Evolutionary conservation across 2,329 filamentous ascomycete genomes (phyloP), one percentile per base, ranked within the genome.

Genomic region (Raffaelea deltoideospora): DNA sequence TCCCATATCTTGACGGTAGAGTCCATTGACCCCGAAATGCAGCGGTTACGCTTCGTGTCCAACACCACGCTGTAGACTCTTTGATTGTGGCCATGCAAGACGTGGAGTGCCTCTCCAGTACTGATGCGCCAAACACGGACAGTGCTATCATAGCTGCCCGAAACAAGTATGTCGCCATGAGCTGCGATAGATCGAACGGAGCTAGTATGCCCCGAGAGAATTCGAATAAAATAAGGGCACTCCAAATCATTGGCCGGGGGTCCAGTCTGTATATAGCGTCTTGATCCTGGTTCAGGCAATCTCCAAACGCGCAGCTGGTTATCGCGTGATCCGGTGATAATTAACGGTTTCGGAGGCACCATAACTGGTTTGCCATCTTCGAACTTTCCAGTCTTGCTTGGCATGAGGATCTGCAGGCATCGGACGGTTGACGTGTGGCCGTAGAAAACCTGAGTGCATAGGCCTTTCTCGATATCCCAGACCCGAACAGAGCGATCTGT

Each of bases 1-100:
- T 88, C 90, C 90, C 90, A 98, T 11, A 98, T 88, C 59, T 95
- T 96, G 53, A 98, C 90, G 45, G 87, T 70, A 43, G 90, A 94
- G 55, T 98, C 90, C 90, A 98, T 98, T 7, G 87, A 94, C 11
- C 90, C 90, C 44, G 87, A 95, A 44, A 98, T 96, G 58, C 90
- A 98, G 29, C 88, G 80, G 51, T 92, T 93, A 41, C 90, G 81
- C 48, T 80, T 77, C 47, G 86, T 80, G 50, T 98, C 90, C 18
- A 96, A 64, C 9, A 98, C 90, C 9, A 98, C 90, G 42, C 87
- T 95, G 55, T 98, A 98, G 0, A 98, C 90, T 55, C 98, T 96
- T 53, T 88, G 78, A 0, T 74, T 72, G 53, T 98, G 90, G 1
- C 90, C 90, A 42, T 80, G 76, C 5, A 98, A 66, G 11, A 85